phyloP scores from a whole-genome alignment of 1,284 basidiomycete species.

The Schizophyllum commune region DNA sequence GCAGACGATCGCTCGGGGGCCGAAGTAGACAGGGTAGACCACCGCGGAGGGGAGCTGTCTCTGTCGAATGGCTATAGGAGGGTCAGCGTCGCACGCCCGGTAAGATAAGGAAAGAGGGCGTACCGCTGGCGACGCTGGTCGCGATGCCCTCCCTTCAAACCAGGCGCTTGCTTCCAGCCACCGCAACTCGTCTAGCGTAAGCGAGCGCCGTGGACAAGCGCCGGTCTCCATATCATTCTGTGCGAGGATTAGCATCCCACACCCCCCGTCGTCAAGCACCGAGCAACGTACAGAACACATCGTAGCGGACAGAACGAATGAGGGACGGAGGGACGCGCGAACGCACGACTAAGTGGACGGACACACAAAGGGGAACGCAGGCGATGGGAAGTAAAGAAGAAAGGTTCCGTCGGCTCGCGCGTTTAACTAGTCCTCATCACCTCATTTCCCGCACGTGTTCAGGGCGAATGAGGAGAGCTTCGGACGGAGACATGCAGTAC shows the following conservation, averaged over 20 bases:
- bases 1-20: constrained; percentile 10
- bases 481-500: background rate
- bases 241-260: constrained; percentile 10
- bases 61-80: background rate
- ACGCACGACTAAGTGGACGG: constrained; percentile 8
- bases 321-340: constrained; percentile 16
- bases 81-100: background rate
- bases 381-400: constrained; percentile 1
- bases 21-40: constrained; percentile 7
- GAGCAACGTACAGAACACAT: constrained; percentile 18
- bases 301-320: constrained; percentile 8
- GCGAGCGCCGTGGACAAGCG: constrained; percentile 16
- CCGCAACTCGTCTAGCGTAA: constrained; percentile 35
- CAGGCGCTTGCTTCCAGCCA: constrained; percentile 36
- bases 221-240: constrained; percentile 21
- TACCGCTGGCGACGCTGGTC: constrained; percentile 10
- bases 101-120: constrained; percentile 3
- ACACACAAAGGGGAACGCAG: constrained; percentile 5
- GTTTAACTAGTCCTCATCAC: background rate
- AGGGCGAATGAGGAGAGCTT: background rate
- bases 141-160: constrained; percentile 16
- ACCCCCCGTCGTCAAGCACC: constrained; percentile 13
- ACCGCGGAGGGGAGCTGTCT: constrained; percentile 9
- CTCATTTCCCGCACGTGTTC: background rate
- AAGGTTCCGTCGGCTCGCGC: background rate